Base-by-base conservation (phyloP, 306 rosid genomes). In the Begonia peltatifolia region DNA sequence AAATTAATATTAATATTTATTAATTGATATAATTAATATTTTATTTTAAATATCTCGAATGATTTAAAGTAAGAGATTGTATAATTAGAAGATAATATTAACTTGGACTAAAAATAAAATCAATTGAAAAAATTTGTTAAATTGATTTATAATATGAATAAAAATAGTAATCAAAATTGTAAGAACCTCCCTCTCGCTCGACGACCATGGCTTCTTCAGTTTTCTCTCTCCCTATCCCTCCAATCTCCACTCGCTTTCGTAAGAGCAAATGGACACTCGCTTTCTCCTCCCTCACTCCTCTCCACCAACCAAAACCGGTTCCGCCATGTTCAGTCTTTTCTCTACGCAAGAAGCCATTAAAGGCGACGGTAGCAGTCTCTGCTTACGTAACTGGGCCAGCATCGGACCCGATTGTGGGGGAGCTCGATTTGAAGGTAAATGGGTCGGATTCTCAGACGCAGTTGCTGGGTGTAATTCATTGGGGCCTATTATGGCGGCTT, bases 311-410 rank as follows among this genome's bases (percentile, higher is more conserved):
- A 9, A 25, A 35, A 13, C 50, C 50, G n/a, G 59, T 66, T 67
- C 68, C 71, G 59, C 64, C 69, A 25, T 63, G 55, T 63, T 48
- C 66, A 3, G 63, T n/a, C 30, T 49, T 20, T 49, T 25, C 59
- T 7, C 48, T 49, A 47, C 52, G 46, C 10, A 43, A 14, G 3
- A 41, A 25, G 53, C 65, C 47, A 4, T 50, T 46, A 9, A 63
- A 23, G 14, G 38, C 54, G 12, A 56, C 42, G 44, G 9, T 10
- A 12, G 16, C 41, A 62, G 23, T 66, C 12, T 58, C 81, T 66
- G 97, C 93, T 13, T 77, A 84, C 61, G 89, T 78, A 4, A 73
- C 87, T 0, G 93, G 87, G 11, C 97, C 88, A 13, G 84, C 81
- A 0, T 74, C 97, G 58, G 97, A 84, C 78, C 84, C 89, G 17